A percentile compares a stretch with the other conserved stretches of the same genome.
Conservation (phyloP, 805 yeast species). For the Candida railenensis region DNA sequence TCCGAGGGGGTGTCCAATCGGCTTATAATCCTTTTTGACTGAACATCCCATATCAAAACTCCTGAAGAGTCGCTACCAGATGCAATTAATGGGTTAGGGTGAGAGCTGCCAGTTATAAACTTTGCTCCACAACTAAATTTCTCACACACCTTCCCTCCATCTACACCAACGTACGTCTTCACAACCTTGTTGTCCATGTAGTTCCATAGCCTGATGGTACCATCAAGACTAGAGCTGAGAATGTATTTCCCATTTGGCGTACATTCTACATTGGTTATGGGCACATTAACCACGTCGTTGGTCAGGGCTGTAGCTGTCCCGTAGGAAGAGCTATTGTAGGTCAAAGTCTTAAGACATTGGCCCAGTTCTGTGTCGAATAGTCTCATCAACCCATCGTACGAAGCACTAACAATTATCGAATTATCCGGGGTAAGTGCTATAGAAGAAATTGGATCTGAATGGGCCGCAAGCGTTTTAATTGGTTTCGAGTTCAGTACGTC, state of each 20-base stretch:
- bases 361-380: conserved; percentile 87
- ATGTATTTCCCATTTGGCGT: conserved; percentile 81
- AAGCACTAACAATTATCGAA: conserved; percentile 78
- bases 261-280: conserved; percentile 70
- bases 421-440: conserved; percentile 76
- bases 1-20: conserved; percentile 14
- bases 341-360: conserved; percentile 86
- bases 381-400: conserved; percentile 89
- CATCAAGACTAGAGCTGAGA: conserved; percentile 78
- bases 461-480: conserved; percentile 83
- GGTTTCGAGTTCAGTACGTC: conserved; percentile 70
- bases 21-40: conserved; percentile 48
- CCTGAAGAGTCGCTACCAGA: conserved; percentile 63
- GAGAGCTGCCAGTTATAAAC: conserved; percentile 41
- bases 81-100: conserved; percentile 39
- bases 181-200: conserved; percentile 78
- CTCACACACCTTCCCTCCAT: conserved; percentile 39
- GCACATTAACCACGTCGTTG: conserved; percentile 51
- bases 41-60: conserved; percentile 66
- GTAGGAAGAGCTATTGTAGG: conserved; percentile 67
- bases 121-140: conserved; percentile 53
- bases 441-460: conserved; percentile 83
- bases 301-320: conserved; percentile 60
- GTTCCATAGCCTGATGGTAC: conserved; percentile 79
- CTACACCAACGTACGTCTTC: conserved; percentile 55